phyloP scores from a whole-genome alignment of 192 early-diverging fungal genomes.

The Linnemannia zychae region DNA sequence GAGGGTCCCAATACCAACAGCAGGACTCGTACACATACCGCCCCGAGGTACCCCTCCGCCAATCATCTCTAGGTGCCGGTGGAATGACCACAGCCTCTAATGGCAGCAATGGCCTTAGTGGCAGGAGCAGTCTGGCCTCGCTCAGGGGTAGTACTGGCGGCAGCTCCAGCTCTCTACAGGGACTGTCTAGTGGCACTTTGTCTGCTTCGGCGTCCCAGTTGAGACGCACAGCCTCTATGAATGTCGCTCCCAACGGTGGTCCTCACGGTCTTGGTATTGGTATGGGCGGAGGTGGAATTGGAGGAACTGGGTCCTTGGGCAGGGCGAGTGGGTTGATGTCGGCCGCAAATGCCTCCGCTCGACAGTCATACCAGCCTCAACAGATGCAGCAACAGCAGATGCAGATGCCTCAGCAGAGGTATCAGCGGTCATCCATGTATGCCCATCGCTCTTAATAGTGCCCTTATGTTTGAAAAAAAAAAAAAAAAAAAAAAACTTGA shows the following conservation, averaged over 20 bases:
- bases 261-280: neutral
- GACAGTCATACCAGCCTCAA: conserved; percentile 1
- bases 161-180: neutral
- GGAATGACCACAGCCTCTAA: neutral
- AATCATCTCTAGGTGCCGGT: neutral
- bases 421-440: conserved; percentile 31
- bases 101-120: neutral
- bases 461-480: neutral
- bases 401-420: conserved; percentile 19
- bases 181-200: neutral
- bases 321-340: conserved; percentile 7
- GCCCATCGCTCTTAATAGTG: conserved; percentile 4
- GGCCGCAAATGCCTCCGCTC: neutral
- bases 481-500: neutral
- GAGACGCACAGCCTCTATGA: conserved; percentile 13
- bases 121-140: conserved; percentile 1
- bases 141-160: conserved; percentile 2
- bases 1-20: neutral
- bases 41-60: conserved; percentile 15
- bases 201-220: conserved; percentile 5
- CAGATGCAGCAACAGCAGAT: neutral
- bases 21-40: neutral
- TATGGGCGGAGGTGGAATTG: conserved; percentile 7
- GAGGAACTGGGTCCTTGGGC: conserved; percentile 6
- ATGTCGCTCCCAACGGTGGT: neutral